phyloP scores from a whole-genome alignment of 1,284 basidiomycete genomes.

The Cystobasidium pallidum region DNA sequence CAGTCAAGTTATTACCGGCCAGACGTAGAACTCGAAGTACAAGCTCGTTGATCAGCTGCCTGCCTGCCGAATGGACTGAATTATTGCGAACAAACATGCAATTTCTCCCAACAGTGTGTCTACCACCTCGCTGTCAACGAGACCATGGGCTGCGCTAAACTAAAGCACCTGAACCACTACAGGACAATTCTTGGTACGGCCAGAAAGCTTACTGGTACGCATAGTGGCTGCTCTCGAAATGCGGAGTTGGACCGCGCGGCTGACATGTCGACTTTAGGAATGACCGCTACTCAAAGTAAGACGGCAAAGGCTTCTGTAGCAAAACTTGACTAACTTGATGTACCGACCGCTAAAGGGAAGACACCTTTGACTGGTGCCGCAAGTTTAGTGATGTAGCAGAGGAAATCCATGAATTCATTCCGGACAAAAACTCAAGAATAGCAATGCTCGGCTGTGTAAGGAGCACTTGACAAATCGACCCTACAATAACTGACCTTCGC shows the following conservation, averaged over 20 bases:
- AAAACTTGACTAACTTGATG: background rate
- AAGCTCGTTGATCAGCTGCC: too few relatives aligned
- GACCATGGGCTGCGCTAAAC: background rate
- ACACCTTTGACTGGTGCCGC: constrained; percentile 82
- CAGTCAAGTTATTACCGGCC: too few relatives aligned
- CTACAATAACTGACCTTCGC: background rate
- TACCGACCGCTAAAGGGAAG: constrained; percentile 61
- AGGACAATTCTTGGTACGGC: constrained; percentile 70
- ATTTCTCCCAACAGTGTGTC: constrained; percentile 23
- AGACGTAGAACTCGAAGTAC: too few relatives aligned
- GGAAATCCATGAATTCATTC: constrained; percentile 67
- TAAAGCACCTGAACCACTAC: background rate
- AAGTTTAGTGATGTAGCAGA: constrained; percentile 69
- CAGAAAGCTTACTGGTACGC: constrained; percentile 77
- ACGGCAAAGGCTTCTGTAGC: constrained; percentile 40
- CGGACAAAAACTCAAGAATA: constrained; percentile 68
- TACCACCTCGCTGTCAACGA: background rate
- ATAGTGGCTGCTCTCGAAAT: too few relatives aligned
- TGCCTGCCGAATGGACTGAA: too few relatives aligned
- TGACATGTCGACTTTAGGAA: constrained; percentile 62
- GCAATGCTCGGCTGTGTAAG: constrained; percentile 78
- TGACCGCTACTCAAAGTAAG: constrained; percentile 69
- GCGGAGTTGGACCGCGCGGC: too few relatives aligned
- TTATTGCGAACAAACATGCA: constrained; percentile 10
- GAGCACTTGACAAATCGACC: background rate